Conservation (phyloP, 192 early-diverging fungal genomes). For the Chytriomyces confervae region DNA sequence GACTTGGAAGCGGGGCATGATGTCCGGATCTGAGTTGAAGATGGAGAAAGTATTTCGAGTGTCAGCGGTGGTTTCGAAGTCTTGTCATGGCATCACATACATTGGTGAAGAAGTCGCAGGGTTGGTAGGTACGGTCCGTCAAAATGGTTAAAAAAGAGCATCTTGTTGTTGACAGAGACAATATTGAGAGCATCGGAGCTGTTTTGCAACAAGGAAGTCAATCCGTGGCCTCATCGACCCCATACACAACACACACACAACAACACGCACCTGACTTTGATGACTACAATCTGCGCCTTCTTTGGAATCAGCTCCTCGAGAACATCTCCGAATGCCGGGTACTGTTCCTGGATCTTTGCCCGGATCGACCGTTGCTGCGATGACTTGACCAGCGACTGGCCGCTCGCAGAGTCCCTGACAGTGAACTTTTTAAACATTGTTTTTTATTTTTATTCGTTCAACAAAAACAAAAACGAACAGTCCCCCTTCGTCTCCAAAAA, state of each 20-base stretch:
- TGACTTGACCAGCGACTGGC: slow-evolving; percentile 86
- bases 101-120: slow-evolving; percentile 87
- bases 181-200: slow-evolving; percentile 90
- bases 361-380: slow-evolving; percentile 88
- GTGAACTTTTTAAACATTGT: slow-evolving; percentile 79
- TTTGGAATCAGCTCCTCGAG: slow-evolving; percentile 97
- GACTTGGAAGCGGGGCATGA: slow-evolving; percentile 88
- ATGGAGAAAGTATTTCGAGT: slow-evolving; percentile 4
- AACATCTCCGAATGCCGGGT: slow-evolving; percentile 80
- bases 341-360: slow-evolving; percentile 84
- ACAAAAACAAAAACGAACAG: too few relatives aligned
- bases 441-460: not conserved
- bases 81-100: slow-evolving; percentile 49
- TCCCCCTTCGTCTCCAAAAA: too few relatives aligned
- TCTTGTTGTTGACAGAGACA: slow-evolving; percentile 79
- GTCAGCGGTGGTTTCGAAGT: not conserved
- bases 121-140: slow-evolving; percentile 90
- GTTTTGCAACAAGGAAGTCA: not conserved
- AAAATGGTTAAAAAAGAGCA: slow-evolving; percentile 95
- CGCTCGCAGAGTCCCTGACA: slow-evolving; percentile 78
- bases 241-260: too few relatives aligned
- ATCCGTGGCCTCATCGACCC: too few relatives aligned
- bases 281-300: slow-evolving; percentile 81
- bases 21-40: slow-evolving; percentile 74
- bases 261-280: slow-evolving; percentile 73